Conservation (phyloP, 2,329 filamentous ascomycete species). For the Cytospora leucostoma region DNA sequence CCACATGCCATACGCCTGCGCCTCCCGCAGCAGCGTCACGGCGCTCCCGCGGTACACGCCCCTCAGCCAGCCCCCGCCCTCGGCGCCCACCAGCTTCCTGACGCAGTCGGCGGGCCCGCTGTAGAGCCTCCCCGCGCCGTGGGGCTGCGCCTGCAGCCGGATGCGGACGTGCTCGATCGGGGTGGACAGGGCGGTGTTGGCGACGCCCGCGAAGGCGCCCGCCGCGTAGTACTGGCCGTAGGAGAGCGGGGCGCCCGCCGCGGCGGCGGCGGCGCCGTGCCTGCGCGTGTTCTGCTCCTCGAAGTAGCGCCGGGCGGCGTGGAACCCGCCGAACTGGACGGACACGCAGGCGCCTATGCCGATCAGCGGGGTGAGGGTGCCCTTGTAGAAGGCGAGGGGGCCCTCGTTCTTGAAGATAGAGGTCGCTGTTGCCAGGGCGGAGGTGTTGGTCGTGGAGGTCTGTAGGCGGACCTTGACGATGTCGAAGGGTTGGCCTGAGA, state of each 20-base stretch:
- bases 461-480: conserved; percentile 98
- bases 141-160: conserved; percentile 92
- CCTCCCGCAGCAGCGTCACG: conserved; percentile 86
- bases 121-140: conserved; percentile 79
- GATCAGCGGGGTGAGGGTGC: conserved; percentile 89
- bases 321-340: conserved; percentile 98
- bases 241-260: conserved; percentile 65
- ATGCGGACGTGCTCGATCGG: conserved; percentile 98
- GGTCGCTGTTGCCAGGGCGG: conserved; percentile 76
- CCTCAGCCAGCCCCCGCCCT: conserved; percentile 62
- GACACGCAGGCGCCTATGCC: conserved; percentile 97
- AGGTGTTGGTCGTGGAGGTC: conserved; percentile 79
- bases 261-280: conserved; percentile 54
- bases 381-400: conserved; percentile 94
- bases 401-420: conserved; percentile 89
- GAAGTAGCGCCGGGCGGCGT: conserved; percentile 83
- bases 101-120: conserved; percentile 86
- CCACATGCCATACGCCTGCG: conserved; percentile 93
- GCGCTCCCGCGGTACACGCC: conserved; percentile 86
- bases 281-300: conserved; percentile 68
- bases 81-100: conserved; percentile 70
- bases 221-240: conserved; percentile 88
- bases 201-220: conserved; percentile 88
- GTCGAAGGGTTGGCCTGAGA: conserved; percentile 71
- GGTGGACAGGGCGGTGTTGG: conserved; percentile 84